These are phyloP conservation scores for Citrus trifoliata DNA, from an alignment of 345 rosid genomes.

Conservation along the genomic window DNA sequence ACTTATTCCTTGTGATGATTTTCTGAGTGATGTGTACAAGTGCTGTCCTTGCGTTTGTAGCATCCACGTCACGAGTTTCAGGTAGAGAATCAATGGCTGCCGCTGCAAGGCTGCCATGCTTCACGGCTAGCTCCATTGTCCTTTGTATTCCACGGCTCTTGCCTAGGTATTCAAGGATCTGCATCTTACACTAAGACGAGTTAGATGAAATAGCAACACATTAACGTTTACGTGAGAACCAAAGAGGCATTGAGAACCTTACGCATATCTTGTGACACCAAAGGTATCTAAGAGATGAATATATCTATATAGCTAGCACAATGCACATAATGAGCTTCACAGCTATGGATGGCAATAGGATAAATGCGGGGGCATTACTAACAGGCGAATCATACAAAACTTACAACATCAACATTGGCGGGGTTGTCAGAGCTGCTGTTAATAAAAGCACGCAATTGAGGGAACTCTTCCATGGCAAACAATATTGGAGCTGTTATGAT, in stretches of 20 bases:
- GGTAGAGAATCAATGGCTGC: conserved; percentile 70
- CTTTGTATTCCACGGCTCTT: conserved; percentile 80
- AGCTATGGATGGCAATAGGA: no score
- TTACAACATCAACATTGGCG: conserved; percentile 55
- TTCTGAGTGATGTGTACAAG: conserved; percentile 71
- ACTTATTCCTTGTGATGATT: conserved; percentile 74
- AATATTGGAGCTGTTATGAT: conserved; percentile 35
- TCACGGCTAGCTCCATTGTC: conserved; percentile 67
- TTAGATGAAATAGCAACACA: background rate
- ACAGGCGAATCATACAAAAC: background rate
- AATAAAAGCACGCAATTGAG: conserved; percentile 26
- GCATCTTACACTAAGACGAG: conserved; percentile 15
- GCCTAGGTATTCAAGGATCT: conserved; percentile 83
- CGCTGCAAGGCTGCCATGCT: conserved; percentile 75
- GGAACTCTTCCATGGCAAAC: conserved; percentile 43
- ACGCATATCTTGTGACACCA: background rate
- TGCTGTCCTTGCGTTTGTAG: conserved; percentile 70
- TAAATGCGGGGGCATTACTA: background rate
- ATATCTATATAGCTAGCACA: no score
- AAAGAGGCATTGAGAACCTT: background rate
- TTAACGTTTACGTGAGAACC: background rate
- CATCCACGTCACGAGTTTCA: conserved; percentile 58
- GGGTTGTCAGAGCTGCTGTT: conserved; percentile 5
- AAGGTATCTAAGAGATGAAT: background rate
- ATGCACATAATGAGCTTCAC: background rate